Conservation (phyloP, 129 eudicot genomes). For the Kitagawia praeruptora region DNA sequence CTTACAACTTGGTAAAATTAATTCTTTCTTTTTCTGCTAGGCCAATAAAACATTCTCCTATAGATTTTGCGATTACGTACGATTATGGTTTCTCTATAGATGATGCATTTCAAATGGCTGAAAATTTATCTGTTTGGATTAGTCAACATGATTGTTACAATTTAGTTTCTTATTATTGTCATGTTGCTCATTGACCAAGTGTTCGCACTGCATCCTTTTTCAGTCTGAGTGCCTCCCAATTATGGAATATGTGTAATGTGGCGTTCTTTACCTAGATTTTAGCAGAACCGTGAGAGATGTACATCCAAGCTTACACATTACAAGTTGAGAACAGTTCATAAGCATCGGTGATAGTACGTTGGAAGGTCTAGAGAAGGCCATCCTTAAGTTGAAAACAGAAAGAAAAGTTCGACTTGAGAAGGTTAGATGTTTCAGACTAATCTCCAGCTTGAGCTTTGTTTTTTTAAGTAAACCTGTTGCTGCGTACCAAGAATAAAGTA, state of each 20-base stretch:
- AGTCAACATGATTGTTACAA: not conserved
- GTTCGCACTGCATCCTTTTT: constrained; percentile 13
- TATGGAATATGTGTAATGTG: constrained; percentile 44
- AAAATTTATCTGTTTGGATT: not conserved
- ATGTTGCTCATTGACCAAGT: constrained; percentile 15
- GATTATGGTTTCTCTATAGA: not conserved
- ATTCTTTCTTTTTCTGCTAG: too few relatives aligned
- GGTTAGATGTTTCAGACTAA: constrained; percentile 26
- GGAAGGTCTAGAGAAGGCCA: constrained; percentile 67
- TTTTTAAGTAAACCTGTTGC: not conserved
- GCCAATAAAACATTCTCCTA: too few relatives aligned
- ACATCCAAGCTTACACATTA: constrained; percentile 74
- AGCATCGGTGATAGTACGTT: constrained; percentile 62
- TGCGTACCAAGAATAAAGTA: not conserved
- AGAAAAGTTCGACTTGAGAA: constrained; percentile 69
- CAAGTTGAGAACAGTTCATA: constrained; percentile 52
- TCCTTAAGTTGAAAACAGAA: constrained; percentile 60
- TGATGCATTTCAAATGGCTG: not conserved
- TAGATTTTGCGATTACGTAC: too few relatives aligned
- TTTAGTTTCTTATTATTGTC: not conserved
- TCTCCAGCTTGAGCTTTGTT: not conserved
- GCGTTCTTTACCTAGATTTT: constrained; percentile 67
- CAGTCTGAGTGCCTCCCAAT: constrained; percentile 76
- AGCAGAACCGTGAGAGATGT: constrained; percentile 62
- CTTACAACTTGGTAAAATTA: too few relatives aligned